Evolutionary conservation across 2,329 filamentous ascomycete species (phyloP).

Genomic region (Aspergillus neoniger): DNA sequence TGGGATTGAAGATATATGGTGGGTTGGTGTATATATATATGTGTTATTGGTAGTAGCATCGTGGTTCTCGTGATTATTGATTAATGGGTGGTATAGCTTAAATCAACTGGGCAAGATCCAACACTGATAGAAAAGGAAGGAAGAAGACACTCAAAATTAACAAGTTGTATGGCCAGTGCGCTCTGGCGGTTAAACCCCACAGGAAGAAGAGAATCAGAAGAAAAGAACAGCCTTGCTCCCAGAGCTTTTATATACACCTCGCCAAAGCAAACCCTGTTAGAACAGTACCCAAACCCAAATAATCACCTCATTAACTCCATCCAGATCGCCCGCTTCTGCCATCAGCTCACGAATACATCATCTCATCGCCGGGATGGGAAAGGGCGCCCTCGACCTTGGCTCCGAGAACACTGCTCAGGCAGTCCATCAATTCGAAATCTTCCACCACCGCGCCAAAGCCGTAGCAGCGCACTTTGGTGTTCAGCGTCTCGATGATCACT

Average conservation of each 20-base stretch:
- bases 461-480: conserved; percentile 84
- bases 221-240: conserved; percentile 1
- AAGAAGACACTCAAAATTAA: too few species aligned
- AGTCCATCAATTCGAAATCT: conserved; percentile 69
- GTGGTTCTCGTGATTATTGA: not conserved
- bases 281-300: conserved; percentile 5
- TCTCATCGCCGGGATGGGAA: conserved; percentile 31
- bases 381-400: conserved; percentile 35
- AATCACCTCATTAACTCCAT: not conserved
- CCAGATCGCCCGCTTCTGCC: not conserved
- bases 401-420: conserved; percentile 68
- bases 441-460: conserved; percentile 74
- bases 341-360: conserved; percentile 33
- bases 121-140: too few species aligned
- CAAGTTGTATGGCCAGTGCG: too few species aligned
- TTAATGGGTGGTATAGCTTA: not conserved
- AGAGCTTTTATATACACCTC: conserved; percentile 14
- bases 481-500: conserved; percentile 70
- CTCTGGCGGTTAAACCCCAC: too few species aligned
- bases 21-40: not conserved
- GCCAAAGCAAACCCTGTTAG: not conserved
- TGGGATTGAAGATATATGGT: too few species aligned
- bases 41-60: not conserved
- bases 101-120: too few species aligned
- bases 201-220: not conserved